A percentile compares a stretch with the other conserved stretches of the same genome.
Conservation (phyloP, 352 stramenopile species). For the Globisporangium spinosum region DNA sequence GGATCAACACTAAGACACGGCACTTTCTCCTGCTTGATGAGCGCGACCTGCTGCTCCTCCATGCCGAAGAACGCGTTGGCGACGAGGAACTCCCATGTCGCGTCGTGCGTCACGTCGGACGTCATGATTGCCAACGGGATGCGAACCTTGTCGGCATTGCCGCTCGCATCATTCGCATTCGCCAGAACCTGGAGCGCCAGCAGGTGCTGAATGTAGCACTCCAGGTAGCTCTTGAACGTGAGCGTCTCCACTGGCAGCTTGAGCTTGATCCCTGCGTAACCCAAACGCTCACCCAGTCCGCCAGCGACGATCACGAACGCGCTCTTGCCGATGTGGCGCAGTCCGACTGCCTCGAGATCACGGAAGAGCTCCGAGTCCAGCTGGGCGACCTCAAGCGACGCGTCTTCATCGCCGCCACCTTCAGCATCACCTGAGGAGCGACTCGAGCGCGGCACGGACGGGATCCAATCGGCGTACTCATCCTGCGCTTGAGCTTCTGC, state of each 20-base stretch:
- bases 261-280: constrained; percentile 97
- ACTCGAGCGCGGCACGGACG: constrained; percentile 39
- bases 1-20: constrained; percentile 55
- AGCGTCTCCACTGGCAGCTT: constrained; percentile 92
- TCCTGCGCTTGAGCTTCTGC: constrained; percentile 6
- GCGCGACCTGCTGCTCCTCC: constrained; percentile 84
- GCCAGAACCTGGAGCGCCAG: constrained; percentile 81
- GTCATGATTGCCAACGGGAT: constrained; percentile 98
- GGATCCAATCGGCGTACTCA: constrained; percentile 40
- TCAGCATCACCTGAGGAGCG: not conserved
- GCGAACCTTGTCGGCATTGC: constrained; percentile 17
- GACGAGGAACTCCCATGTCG: constrained; percentile 87
- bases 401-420: constrained; percentile 3
- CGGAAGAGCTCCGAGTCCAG: constrained; percentile 36
- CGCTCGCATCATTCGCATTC: constrained; percentile 10
- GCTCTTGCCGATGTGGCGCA: constrained; percentile 65
- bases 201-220: constrained; percentile 93
- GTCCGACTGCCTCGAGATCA: constrained; percentile 47
- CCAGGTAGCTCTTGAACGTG: constrained; percentile 89
- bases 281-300: constrained; percentile 95
- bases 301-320: constrained; percentile 97
- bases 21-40: constrained; percentile 98
- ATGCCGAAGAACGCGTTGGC: constrained; percentile 95
- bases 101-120: constrained; percentile 92
- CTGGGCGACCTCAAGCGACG: constrained; percentile 22